These are phyloP conservation scores for Ustilago shanxiensis DNA, from an alignment of 1,284 basidiomycete genomes.

Conservation along the genomic window DNA sequence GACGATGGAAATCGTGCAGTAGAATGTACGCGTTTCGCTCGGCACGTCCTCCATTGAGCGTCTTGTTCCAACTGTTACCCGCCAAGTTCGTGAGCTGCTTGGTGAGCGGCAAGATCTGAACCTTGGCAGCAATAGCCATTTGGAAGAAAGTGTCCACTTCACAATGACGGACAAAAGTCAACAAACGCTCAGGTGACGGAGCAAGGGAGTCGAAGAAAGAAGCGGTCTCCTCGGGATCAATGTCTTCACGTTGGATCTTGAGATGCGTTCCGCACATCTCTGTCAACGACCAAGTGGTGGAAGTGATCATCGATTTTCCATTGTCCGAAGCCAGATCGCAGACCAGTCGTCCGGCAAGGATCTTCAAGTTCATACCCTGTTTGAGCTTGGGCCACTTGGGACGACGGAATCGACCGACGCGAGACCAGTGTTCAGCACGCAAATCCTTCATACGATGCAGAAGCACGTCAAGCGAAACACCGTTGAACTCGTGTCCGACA, in stretches of 20 bases:
- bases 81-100: slow-evolving; percentile 96
- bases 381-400: slow-evolving; percentile 83
- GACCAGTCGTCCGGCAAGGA: slow-evolving; percentile 86
- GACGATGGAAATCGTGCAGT: slow-evolving; percentile 94
- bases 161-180: slow-evolving; percentile 90
- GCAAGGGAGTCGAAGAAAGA: slow-evolving; percentile 88
- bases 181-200: slow-evolving; percentile 80
- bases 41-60: slow-evolving; percentile 79
- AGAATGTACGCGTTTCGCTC: slow-evolving; percentile 99
- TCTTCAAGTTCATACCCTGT: slow-evolving; percentile 81
- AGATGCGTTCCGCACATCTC: slow-evolving; percentile 87
- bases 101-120: slow-evolving; percentile 89
- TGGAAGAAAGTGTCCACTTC: slow-evolving; percentile 95
- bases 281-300: slow-evolving; percentile 90
- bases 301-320: slow-evolving; percentile 85
- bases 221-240: slow-evolving; percentile 94
- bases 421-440: slow-evolving; percentile 85
- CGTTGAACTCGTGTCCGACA: slow-evolving; percentile 93
- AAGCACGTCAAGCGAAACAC: slow-evolving; percentile 90
- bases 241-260: slow-evolving; percentile 75
- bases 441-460: slow-evolving; percentile 88
- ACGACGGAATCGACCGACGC: slow-evolving; percentile 90
- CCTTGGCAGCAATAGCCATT: slow-evolving; percentile 91
- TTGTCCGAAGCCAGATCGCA: slow-evolving; percentile 95
- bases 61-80: slow-evolving; percentile 86